phyloP scores from a whole-genome alignment of 108 stramenopile genomes.

The Stephanodiscus triporus region DNA sequence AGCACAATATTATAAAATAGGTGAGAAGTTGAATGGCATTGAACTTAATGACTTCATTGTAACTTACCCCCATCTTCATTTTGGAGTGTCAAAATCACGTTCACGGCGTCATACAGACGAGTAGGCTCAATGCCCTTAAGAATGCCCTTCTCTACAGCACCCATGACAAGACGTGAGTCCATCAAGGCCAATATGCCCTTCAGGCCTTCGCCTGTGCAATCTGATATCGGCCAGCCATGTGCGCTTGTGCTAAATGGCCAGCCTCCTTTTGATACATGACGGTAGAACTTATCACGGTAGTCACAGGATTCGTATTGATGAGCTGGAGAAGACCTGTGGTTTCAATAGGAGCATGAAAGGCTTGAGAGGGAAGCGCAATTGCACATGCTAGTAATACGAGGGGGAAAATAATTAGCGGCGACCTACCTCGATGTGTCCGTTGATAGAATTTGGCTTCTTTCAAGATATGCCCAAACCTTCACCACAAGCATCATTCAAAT shows the following conservation, averaged over 20 bases:
- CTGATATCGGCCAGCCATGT: slow-evolving; percentile 99
- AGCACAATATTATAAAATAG: background rate
- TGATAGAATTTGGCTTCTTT: slow-evolving; percentile 86
- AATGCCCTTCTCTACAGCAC: slow-evolving; percentile 51
- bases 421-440: slow-evolving; percentile 69
- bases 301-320: slow-evolving; percentile 77
- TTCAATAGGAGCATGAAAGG: slow-evolving; percentile 1
- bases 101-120: slow-evolving; percentile 82
- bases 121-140: slow-evolving; percentile 58
- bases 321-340: slow-evolving; percentile 63
- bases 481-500: background rate
- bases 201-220: slow-evolving; percentile 98
- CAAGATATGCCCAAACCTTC: slow-evolving; percentile 75
- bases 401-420: background rate
- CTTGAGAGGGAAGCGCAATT: background rate
- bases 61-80: slow-evolving; percentile 91
- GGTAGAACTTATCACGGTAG: slow-evolving; percentile 83
- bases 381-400: background rate
- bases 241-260: slow-evolving; percentile 99
- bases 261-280: slow-evolving; percentile 95
- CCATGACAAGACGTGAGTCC: slow-evolving; percentile 57
- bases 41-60: background rate
- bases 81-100: slow-evolving; percentile 90
- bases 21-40: background rate
- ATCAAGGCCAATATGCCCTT: slow-evolving; percentile 84